phyloP scores from a whole-genome alignment of 768 basidiomycete genomes.

The Termitomyces sp. region DNA sequence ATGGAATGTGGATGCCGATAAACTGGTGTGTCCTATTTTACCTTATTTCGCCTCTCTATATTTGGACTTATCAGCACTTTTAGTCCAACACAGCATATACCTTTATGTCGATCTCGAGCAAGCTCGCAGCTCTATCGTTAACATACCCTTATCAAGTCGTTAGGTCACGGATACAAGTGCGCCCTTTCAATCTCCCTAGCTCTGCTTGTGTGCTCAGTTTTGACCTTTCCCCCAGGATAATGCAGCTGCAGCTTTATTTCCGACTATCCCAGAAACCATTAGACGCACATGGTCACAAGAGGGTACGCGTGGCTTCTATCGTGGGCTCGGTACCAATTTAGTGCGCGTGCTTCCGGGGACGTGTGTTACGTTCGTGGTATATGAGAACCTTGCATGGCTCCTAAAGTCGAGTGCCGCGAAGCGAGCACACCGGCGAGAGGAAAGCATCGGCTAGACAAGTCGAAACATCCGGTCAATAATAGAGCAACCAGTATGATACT shows the following conservation, averaged over 20 bases:
- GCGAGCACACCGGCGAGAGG: slow-evolving; percentile 27
- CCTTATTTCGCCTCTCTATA: neutral
- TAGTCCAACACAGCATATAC: slow-evolving; percentile 92
- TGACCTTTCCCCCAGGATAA: slow-evolving; percentile 45
- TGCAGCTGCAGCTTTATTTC: slow-evolving; percentile 62
- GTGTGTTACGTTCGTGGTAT: slow-evolving; percentile 97
- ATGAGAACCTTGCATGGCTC: slow-evolving; percentile 88
- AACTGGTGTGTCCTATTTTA: slow-evolving; percentile 56
- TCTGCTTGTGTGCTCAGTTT: neutral
- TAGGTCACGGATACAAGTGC: slow-evolving; percentile 86
- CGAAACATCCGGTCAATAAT: neutral
- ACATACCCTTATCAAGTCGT: slow-evolving; percentile 99
- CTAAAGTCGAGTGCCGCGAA: slow-evolving; percentile 60
- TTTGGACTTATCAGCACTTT: neutral
- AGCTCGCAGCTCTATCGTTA: slow-evolving; percentile 71
- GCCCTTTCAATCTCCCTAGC: slow-evolving; percentile 11
- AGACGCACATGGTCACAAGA: slow-evolving; percentile 77
- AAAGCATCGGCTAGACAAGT: neutral
- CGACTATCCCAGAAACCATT: slow-evolving; percentile 78
- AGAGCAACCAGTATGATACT: slow-evolving; percentile 5
- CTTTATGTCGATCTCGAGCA: slow-evolving; percentile 86
- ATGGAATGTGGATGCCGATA: slow-evolving; percentile 74
- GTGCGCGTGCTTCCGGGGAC: slow-evolving; percentile 95
- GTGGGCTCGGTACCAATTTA: slow-evolving; percentile 90
- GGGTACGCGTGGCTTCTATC: slow-evolving; percentile 84